Percentiles rank a stretch among this genome's conserved stretches.
Conservation (phyloP, 2,329 filamentous ascomycete species). For the Alternaria gaisen region DNA sequence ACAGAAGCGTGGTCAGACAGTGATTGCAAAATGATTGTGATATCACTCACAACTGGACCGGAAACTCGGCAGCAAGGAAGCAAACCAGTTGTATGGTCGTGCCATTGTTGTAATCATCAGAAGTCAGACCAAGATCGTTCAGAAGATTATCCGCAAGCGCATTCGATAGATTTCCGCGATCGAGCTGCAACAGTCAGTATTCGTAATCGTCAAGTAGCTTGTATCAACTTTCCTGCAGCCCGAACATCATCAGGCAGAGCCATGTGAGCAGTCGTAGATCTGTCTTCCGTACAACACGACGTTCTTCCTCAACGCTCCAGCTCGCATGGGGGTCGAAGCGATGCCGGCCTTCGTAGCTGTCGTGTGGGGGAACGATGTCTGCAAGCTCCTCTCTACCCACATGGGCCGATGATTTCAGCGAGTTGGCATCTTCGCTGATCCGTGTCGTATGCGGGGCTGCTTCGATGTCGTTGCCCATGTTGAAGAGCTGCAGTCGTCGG, state of each 20-base stretch:
- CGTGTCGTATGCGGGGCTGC: slow-evolving; percentile 21
- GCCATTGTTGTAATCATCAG: slow-evolving; percentile 48
- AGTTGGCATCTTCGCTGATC: slow-evolving; percentile 36
- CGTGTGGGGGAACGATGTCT: slow-evolving; percentile 54
- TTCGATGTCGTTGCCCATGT: slow-evolving; percentile 41
- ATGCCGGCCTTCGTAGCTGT: slow-evolving; percentile 62
- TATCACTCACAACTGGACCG: slow-evolving; percentile 46
- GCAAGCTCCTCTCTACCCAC: slow-evolving; percentile 42
- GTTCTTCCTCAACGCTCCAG: slow-evolving; percentile 67
- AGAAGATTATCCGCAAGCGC: slow-evolving; percentile 44
- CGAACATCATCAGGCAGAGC: slow-evolving; percentile 56
- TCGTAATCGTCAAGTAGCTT: neutral
- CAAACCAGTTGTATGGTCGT: slow-evolving; percentile 75
- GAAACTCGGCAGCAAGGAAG: slow-evolving; percentile 70
- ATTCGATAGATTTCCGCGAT: slow-evolving; percentile 55
- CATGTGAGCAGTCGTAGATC: slow-evolving; percentile 39
- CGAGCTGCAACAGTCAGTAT: slow-evolving; percentile 52
- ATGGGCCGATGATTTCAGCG: slow-evolving; percentile 33
- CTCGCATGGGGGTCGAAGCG: slow-evolving; percentile 64
- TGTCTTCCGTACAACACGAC: slow-evolving; percentile 62
- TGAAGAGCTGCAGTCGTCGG: slow-evolving; percentile 3
- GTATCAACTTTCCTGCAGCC: slow-evolving; percentile 21
- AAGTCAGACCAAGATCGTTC: slow-evolving; percentile 40
- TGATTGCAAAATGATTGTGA: neutral
- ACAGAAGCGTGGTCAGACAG: neutral